Conservation (phyloP, 148 eudicot species). For the Vaccinium macrocarpon region DNA sequence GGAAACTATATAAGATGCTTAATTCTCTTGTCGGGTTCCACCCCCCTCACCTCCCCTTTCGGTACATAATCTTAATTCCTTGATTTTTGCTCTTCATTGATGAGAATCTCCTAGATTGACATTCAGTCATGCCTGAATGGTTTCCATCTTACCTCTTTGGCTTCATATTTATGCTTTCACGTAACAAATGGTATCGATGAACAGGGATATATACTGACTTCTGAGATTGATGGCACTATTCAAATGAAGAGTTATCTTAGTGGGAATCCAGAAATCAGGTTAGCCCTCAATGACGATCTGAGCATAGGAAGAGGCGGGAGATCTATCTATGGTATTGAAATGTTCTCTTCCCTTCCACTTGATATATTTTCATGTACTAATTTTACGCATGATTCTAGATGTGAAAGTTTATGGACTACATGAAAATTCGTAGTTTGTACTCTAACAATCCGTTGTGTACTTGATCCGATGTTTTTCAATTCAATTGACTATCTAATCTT, state of each 20-base stretch:
- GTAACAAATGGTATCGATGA: constrained; percentile 9
- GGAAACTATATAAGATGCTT: background rate
- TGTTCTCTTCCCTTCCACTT: constrained; percentile 10
- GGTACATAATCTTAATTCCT: background rate
- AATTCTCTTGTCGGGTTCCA: background rate
- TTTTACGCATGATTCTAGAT: background rate
- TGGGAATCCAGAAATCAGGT: constrained; percentile 90
- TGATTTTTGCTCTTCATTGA: background rate
- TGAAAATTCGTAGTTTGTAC: background rate
- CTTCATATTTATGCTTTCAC: background rate
- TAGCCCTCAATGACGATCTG: constrained; percentile 90
- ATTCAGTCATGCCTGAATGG: background rate
- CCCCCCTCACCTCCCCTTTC: background rate
- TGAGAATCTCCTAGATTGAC: constrained; percentile 1
- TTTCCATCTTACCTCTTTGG: background rate
- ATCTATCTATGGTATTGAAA: constrained; percentile 62
- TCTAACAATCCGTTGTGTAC: background rate
- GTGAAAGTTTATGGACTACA: background rate
- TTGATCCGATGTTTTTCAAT: background rate
- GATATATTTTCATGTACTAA: background rate
- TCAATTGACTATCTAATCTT: background rate
- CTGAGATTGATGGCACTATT: constrained; percentile 96
- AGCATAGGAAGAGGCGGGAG: constrained; percentile 68
- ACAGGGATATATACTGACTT: constrained; percentile 93
- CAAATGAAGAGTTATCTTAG: constrained; percentile 96